A percentile compares a stretch with the other conserved stretches of the same genome.
phyloP scores from a whole-genome alignment of 441 rosid genomes.

The Melastoma candidum region DNA sequence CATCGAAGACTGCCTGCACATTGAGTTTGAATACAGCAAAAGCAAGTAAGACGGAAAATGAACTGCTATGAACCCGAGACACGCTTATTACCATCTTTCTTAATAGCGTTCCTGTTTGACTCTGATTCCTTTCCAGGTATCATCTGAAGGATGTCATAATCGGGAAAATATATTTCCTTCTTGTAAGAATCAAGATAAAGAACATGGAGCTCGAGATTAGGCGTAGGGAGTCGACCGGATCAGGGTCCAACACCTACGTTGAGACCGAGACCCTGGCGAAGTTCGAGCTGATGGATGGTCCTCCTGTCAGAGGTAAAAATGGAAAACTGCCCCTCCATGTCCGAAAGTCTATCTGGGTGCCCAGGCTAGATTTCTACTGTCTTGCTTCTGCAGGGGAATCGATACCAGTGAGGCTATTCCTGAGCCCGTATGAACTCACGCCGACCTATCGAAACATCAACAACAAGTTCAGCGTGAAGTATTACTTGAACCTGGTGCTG shows the following conservation, averaged over 20 bases:
- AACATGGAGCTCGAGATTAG: constrained; percentile 20
- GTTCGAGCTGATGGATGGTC: constrained; percentile 16
- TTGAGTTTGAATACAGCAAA: constrained; percentile 97
- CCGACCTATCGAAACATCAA: constrained; percentile 35
- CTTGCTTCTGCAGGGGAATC: constrained; percentile 28
- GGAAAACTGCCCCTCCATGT: not conserved
- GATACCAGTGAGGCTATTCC: constrained; percentile 28
- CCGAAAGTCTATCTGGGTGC: not conserved
- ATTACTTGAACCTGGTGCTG: constrained; percentile 31
- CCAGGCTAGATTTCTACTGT: not conserved
- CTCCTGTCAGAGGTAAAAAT: constrained; percentile 14
- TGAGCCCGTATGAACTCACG: constrained; percentile 31
- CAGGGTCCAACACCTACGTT: constrained; percentile 17
- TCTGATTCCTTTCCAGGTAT: constrained; percentile 10
- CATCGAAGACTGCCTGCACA: constrained; percentile 95
- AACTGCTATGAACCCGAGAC: not conserved
- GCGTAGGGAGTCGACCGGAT: constrained; percentile 18
- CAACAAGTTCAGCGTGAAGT: constrained; percentile 34
- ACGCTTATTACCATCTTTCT: not conserved
- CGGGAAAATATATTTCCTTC: constrained; percentile 21
- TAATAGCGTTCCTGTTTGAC: not conserved
- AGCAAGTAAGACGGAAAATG: constrained; percentile 68
- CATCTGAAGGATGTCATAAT: constrained; percentile 23
- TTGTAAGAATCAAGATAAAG: constrained; percentile 19
- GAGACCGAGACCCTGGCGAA: constrained; percentile 17